Evolutionary conservation across 2,329 filamentous ascomycete species (phyloP), one percentile per base, ranked within the genome.

Genomic region (Penicillium sp.): DNA sequence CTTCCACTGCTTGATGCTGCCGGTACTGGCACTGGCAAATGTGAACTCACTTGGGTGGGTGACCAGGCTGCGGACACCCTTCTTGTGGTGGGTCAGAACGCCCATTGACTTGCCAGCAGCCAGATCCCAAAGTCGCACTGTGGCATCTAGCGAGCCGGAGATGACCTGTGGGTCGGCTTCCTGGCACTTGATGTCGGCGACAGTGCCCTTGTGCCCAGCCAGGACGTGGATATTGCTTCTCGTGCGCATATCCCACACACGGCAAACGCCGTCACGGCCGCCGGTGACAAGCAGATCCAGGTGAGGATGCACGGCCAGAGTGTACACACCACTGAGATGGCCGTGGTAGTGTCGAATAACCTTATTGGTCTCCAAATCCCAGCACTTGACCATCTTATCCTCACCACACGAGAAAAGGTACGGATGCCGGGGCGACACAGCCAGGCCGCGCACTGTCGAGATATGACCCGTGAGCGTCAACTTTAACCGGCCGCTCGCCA

Each of bases 301-400:
- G 0, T 89, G 95, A 0, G 93, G 93, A 62, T 98, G 93, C n/a
- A 98, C 73, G 2, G 86, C 80, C 4, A 98, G 74, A 1, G 90
- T 90, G 69, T 98, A 98, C 3, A 98, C 93, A 50, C 93, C 93
- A 56, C 87, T 94, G 15, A 98, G 73, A 70, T 98, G 93, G 13
- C 94, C 94, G 64, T 98, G 93, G 65, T 97, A 98, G 68, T 96
- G 89, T 26, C 91, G 81, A 60, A 97, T 96, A 45, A 98, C 93
- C 68, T 96, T 96, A 73, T 98, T 98, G n/a, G 91, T 96, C 68
- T 98, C 93, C 51, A 98, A 72, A 71, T 98, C 93, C 93, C 93
- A 98, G 71, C 93, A 98, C 70, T 98, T 98, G 48, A 98, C 93
- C 90, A 96, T 96, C 74, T 98, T 98, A 66, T 98, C 93, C 68